These are phyloP conservation scores for Tympanopsis confertula DNA, from an alignment of 2,329 filamentous ascomycete species.

Conservation along the genomic window DNA sequence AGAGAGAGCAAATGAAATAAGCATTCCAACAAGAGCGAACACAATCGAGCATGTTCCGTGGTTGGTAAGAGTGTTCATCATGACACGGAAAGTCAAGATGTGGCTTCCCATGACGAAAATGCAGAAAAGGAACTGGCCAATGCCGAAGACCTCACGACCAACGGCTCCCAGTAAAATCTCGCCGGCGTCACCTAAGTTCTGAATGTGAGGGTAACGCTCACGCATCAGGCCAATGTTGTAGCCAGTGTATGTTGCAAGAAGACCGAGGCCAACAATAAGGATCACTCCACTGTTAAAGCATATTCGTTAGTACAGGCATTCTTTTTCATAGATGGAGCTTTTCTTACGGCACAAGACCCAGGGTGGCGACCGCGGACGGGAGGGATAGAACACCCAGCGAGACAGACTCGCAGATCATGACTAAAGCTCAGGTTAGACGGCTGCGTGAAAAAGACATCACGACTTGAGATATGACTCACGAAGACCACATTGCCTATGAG, in stretches of 20 bases:
- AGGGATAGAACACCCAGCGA: background rate
- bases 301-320: too few relatives aligned
- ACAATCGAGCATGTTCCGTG: slow-evolving; percentile 1
- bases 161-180: background rate
- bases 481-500: background rate
- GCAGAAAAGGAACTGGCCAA: background rate
- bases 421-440: background rate
- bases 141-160: background rate
- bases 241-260: background rate
- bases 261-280: background rate
- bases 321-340: too few relatives aligned
- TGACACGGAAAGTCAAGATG: background rate
- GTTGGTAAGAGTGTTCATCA: slow-evolving; percentile 1
- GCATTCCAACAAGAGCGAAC: background rate
- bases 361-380: background rate
- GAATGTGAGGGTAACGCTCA: background rate
- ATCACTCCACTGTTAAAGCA: background rate
- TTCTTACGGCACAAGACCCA: background rate
- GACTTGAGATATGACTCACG: background rate
- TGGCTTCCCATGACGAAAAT: slow-evolving; percentile 1
- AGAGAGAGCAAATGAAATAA: background rate
- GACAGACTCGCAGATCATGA: background rate
- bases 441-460: background rate
- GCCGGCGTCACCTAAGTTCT: background rate
- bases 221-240: background rate